phyloP scores from a whole-genome alignment of 257 asterid genomes.

The Catharanthus roseus region DNA sequence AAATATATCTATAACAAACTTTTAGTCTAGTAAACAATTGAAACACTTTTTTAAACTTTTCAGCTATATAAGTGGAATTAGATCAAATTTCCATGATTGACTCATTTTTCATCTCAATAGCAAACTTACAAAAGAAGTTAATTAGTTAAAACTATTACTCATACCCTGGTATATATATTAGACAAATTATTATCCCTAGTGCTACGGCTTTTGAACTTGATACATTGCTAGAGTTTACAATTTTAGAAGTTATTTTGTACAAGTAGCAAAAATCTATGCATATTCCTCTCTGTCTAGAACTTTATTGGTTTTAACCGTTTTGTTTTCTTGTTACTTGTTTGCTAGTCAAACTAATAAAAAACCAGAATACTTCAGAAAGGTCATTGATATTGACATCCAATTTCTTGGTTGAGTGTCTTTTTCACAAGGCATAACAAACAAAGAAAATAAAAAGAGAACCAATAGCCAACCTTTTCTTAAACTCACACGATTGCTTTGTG shows the following conservation, averaged over 20 bases:
- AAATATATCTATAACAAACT: not conserved
- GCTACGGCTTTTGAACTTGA: not conserved
- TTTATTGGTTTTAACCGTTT: not conserved
- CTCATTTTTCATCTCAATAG: too few relatives aligned
- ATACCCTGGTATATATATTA: not conserved
- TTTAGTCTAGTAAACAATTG: too few relatives aligned
- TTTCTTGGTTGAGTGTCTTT: not conserved
- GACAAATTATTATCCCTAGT: not conserved
- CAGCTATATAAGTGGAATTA: too few relatives aligned
- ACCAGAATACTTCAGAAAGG: not conserved
- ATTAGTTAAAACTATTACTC: not conserved
- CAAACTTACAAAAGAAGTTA: too few relatives aligned
- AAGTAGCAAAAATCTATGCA: not conserved
- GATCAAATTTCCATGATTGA: too few relatives aligned
- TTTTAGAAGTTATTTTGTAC: not conserved
- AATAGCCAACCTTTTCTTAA: not conserved
- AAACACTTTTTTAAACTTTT: too few relatives aligned
- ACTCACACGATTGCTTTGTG: not conserved
- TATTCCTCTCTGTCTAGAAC: too few relatives aligned
- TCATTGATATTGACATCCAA: not conserved
- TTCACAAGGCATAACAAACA: not conserved
- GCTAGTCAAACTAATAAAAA: not conserved
- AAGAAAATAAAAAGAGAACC: not conserved
- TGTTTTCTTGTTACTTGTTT: not conserved
- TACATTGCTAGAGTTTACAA: not conserved